These are phyloP conservation scores for Cyberlindnera nakhonratchasimensis DNA, from an alignment of 805 yeast genomes.

Conservation along the genomic window DNA sequence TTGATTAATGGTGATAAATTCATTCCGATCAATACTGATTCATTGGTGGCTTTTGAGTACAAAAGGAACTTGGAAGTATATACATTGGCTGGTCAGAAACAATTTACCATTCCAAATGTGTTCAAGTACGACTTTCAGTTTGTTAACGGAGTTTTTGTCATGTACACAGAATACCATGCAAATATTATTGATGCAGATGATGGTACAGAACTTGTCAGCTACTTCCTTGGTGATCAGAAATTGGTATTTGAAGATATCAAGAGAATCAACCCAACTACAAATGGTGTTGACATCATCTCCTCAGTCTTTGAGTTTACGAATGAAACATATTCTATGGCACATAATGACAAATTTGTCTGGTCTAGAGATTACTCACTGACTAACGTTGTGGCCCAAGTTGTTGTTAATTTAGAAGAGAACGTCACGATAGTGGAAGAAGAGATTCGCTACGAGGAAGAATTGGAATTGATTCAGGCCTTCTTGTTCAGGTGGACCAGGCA, in stretches of 20 bases:
- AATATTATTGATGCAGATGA: constrained; percentile 26
- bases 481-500: constrained; percentile 32
- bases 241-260: constrained; percentile 12
- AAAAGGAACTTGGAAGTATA: constrained; percentile 22
- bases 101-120: constrained; percentile 23
- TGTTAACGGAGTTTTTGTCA: constrained; percentile 18
- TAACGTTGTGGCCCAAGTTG: constrained; percentile 33
- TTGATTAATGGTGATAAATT: constrained; percentile 10
- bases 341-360: constrained; percentile 33
- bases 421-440: constrained; percentile 28
- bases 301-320: constrained; percentile 15
- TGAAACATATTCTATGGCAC: constrained; percentile 10
- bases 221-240: constrained; percentile 17
- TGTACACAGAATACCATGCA: constrained; percentile 23
- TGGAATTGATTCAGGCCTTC: constrained; percentile 31
- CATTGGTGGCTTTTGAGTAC: constrained; percentile 21
- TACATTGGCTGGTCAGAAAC: constrained; percentile 10
- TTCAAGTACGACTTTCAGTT: constrained; percentile 21
- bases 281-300: constrained; percentile 17
- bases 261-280: constrained; percentile 7
- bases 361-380: constrained; percentile 41
- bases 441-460: constrained; percentile 29
- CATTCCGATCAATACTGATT: constrained; percentile 22
- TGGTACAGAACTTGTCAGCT: constrained; percentile 24
- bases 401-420: constrained; percentile 28